Conservation (phyloP, 257 asterid genomes). For the Primulina eburnea region DNA sequence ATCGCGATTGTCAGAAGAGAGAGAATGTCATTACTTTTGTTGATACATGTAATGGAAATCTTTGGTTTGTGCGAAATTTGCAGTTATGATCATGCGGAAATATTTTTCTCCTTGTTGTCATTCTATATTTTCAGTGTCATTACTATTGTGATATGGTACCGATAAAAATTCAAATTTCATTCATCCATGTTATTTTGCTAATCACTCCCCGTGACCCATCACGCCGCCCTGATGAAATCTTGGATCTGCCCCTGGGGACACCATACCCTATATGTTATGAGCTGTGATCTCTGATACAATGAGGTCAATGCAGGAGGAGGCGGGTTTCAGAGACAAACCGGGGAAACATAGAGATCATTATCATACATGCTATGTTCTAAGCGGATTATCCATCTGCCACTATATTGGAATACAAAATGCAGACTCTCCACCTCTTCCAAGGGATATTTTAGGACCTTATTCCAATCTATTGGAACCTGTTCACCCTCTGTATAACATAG, state of each 20-base stretch:
- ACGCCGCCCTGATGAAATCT: not conserved
- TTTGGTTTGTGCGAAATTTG: no score
- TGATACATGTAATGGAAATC: no score
- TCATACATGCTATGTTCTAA: slow-evolving; percentile 88
- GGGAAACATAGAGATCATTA: slow-evolving; percentile 86
- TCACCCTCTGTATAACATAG: slow-evolving; percentile 74
- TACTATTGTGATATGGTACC: no score
- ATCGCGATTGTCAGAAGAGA: no score
- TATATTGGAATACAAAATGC: slow-evolving; percentile 41
- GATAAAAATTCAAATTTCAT: not conserved
- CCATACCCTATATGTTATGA: not conserved
- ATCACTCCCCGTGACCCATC: not conserved
- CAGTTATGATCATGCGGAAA: no score
- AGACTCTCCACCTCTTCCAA: slow-evolving; percentile 58
- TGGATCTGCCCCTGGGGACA: not conserved
- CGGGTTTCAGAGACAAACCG: slow-evolving; percentile 94
- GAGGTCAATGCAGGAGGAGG: slow-evolving; percentile 61
- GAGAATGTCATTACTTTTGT: no score
- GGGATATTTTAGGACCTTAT: slow-evolving; percentile 73
- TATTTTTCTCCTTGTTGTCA: no score
- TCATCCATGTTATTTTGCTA: no score
- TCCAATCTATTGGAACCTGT: slow-evolving; percentile 70
- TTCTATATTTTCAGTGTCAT: no score
- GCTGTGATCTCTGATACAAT: slow-evolving; percentile 15
- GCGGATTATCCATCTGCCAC: slow-evolving; percentile 86